Percentiles rank a stretch among this genome's conserved stretches.
Conservation (phyloP, 495 filamentous ascomycete genomes). For the Antarctomyces pellizariae region DNA sequence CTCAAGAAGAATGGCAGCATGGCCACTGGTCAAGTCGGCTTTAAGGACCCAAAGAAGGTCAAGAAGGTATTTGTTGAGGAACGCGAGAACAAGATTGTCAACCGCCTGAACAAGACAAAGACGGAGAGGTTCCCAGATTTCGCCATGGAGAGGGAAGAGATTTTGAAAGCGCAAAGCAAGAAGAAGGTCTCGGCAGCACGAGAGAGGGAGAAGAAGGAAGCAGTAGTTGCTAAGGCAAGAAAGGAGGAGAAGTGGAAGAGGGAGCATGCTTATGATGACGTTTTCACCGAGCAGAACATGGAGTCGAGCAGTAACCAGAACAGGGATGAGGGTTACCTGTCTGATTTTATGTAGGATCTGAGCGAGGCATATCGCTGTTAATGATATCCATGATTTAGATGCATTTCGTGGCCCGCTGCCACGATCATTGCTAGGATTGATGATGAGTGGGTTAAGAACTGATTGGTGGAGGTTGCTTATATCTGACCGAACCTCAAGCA, state of each 20-base stretch:
- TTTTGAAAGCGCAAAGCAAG: conserved; percentile 39
- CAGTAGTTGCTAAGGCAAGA: conserved; percentile 48
- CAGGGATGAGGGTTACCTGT: conserved; percentile 33
- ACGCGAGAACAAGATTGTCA: conserved; percentile 74
- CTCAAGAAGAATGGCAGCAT: conserved; percentile 90
- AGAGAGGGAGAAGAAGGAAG: conserved; percentile 58
- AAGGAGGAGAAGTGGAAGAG: conserved; percentile 81
- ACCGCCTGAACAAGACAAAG: conserved; percentile 90
- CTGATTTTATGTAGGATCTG: conserved; percentile 46
- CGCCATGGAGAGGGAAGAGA: conserved; percentile 50
- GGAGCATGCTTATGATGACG: conserved; percentile 83
- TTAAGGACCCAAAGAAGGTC: conserved; percentile 73
- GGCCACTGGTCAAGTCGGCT: conserved; percentile 85
- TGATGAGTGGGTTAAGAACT: no score
- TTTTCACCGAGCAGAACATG: conserved; percentile 45
- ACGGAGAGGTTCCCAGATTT: conserved; percentile 71
- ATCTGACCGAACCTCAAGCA: no score
- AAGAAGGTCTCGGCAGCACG: conserved; percentile 42
- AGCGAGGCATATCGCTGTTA: no score
- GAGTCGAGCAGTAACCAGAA: conserved; percentile 43
- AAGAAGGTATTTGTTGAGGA: conserved; percentile 51
- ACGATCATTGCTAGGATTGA: conserved; percentile 1
- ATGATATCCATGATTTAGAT: no score
- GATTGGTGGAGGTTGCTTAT: no score
- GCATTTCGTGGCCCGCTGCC: no score